Conservation (phyloP, 768 basidiomycete genomes). For the Suillus ampliporus region DNA sequence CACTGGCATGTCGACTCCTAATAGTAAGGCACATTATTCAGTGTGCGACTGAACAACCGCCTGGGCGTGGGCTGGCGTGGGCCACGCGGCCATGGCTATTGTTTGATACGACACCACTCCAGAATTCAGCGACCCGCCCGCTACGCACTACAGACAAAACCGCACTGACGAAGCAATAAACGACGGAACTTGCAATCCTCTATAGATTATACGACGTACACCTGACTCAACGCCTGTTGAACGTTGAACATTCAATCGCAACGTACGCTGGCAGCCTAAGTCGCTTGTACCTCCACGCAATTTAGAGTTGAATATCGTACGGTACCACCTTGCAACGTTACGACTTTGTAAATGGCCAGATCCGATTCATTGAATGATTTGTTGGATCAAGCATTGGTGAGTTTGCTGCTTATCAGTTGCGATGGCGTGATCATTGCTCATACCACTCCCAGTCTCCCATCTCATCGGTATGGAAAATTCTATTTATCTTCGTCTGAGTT, state of each 20-base stretch:
- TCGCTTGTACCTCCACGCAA: not conserved
- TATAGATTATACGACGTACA: not conserved
- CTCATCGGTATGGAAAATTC: conserved; percentile 23
- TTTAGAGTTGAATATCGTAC: not conserved
- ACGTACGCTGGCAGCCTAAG: too few relatives aligned
- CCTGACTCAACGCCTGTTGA: not conserved
- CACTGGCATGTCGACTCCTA: too few relatives aligned
- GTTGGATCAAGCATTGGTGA: conserved; percentile 31
- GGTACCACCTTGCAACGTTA: not conserved
- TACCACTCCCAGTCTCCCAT: conserved; percentile 16
- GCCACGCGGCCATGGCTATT: not conserved
- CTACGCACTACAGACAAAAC: not conserved
- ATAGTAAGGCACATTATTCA: not conserved
- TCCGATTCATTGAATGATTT: conserved; percentile 21
- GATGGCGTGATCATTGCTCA: conserved; percentile 43
- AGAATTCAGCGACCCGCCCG: not conserved
- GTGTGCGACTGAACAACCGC: not conserved
- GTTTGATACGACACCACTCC: not conserved
- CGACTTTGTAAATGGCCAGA: not conserved
- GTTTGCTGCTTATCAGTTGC: conserved; percentile 14
- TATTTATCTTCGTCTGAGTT: not conserved
- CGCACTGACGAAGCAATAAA: not conserved
- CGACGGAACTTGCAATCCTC: not conserved
- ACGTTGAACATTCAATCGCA: not conserved
- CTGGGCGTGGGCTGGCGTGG: too few relatives aligned